Evolutionary conservation across 169 alveolate genomes (phyloP).

Genomic region (Neospora caninum): DNA sequence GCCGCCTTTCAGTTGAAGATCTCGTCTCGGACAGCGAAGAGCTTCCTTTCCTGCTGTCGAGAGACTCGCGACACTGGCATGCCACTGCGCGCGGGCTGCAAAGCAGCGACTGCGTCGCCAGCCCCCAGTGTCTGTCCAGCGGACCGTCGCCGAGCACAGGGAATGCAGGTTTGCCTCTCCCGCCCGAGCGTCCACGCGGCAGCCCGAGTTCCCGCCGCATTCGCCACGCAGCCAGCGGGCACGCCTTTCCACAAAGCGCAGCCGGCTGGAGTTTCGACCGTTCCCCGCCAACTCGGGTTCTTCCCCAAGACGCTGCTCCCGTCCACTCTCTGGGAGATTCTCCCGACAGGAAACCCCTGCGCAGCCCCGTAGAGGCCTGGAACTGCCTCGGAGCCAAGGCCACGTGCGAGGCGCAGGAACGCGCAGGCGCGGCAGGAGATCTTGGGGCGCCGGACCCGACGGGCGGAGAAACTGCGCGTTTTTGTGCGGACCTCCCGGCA

Average conservation of each 20-base stretch:
- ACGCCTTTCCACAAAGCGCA: not conserved
- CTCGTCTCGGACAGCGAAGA: not conserved
- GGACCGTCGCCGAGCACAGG: not conserved
- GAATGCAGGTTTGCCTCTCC: not conserved
- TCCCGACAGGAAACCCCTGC: too few species aligned
- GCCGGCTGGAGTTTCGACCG: too few species aligned
- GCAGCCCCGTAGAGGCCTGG: too few species aligned
- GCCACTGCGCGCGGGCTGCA: not conserved
- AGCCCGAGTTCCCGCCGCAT: not conserved
- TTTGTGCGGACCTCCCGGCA: too few species aligned
- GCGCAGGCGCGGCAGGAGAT: too few species aligned
- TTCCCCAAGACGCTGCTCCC: too few species aligned
- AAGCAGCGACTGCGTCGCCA: not conserved
- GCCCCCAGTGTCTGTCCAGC: not conserved
- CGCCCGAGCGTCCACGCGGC: not conserved
- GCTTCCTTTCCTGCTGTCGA: not conserved
- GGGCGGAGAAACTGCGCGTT: too few species aligned
- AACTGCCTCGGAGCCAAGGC: too few species aligned
- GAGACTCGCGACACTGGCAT: not conserved
- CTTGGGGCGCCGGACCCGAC: too few species aligned
- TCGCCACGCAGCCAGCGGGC: not conserved
- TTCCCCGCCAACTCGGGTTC: too few species aligned
- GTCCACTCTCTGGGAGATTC: too few species aligned
- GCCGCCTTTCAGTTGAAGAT: not conserved
- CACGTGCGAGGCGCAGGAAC: too few species aligned